A percentile compares a stretch with the other conserved stretches of the same genome.
These are phyloP conservation scores for Dispira simplex DNA, from an alignment of 192 early-diverging fungal genomes.

Conservation along the genomic window DNA sequence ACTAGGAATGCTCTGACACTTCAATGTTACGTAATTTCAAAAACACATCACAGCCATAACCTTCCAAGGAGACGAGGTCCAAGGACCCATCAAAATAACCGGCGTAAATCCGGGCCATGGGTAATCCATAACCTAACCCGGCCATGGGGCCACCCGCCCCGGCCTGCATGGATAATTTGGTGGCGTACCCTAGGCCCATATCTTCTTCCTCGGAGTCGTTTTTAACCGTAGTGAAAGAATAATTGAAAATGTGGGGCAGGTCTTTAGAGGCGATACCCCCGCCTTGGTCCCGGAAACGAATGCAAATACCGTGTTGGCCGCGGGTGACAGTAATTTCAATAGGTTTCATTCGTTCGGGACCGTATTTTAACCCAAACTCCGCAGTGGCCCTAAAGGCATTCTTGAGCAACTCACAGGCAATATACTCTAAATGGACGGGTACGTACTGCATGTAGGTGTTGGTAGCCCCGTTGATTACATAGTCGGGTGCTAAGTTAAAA, in stretches of 20 bases:
- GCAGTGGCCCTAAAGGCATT: conserved; percentile 84
- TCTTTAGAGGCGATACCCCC: conserved; percentile 73
- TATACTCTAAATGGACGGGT: conserved; percentile 87
- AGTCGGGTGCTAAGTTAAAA: conserved; percentile 67
- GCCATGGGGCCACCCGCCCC: conserved; percentile 89
- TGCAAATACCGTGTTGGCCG: conserved; percentile 58
- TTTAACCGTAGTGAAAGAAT: conserved; percentile 81
- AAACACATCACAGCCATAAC: conserved; percentile 88
- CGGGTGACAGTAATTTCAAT: conserved; percentile 76
- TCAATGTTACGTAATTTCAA: conserved; percentile 78
- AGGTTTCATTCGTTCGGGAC: conserved; percentile 38
- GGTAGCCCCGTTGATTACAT: conserved; percentile 37
- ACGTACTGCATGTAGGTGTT: conserved; percentile 48
- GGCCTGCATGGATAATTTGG: conserved; percentile 66
- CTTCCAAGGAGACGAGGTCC: conserved; percentile 64
- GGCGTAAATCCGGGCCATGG: conserved; percentile 76
- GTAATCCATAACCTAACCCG: conserved; percentile 63
- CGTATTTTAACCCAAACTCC: conserved; percentile 34
- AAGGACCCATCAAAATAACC: conserved; percentile 88
- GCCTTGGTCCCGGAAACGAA: conserved; percentile 82
- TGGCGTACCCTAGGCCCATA: conserved; percentile 9
- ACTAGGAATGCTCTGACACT: conserved; percentile 11
- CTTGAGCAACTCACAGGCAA: conserved; percentile 79
- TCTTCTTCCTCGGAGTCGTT: conserved; percentile 36
- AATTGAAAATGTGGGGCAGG: conserved; percentile 73